phyloP scores from a whole-genome alignment of 2,329 filamentous ascomycete species.

The Colletotrichum magnum region DNA sequence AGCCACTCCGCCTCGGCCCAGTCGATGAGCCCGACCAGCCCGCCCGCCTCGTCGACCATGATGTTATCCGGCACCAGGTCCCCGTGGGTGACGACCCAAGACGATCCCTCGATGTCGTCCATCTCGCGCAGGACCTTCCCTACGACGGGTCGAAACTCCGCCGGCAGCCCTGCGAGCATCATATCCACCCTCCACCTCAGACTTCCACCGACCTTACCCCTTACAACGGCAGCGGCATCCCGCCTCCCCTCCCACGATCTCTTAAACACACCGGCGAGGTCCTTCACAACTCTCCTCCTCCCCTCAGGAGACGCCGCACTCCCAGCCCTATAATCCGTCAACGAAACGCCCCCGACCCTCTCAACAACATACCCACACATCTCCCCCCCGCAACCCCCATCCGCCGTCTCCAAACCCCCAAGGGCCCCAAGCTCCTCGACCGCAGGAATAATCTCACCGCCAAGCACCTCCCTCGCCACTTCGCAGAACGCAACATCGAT shows the following conservation, averaged over 20 bases:
- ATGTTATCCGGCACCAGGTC: constrained; percentile 72
- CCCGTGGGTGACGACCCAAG: constrained; percentile 72
- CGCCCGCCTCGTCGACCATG: constrained; percentile 60
- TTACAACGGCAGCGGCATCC: constrained; percentile 34
- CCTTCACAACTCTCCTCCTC: constrained; percentile 53
- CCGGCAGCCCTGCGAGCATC: constrained; percentile 54
- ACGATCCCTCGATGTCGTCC: constrained; percentile 57
- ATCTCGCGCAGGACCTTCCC: constrained; percentile 47
- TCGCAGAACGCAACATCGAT: constrained; percentile 56
- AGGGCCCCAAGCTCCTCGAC: constrained; percentile 56
- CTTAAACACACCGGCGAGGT: constrained; percentile 59
- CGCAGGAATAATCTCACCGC: constrained; percentile 55
- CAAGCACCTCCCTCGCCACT: constrained; percentile 57
- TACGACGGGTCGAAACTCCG: constrained; percentile 45
- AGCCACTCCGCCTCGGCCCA: constrained; percentile 75
- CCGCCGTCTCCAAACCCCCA: constrained; percentile 22
- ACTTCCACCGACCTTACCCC: constrained; percentile 56
- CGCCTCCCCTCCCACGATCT: constrained; percentile 50
- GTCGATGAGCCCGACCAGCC: constrained; percentile 69
- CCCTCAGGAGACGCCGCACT: not conserved
- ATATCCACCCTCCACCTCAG: constrained; percentile 55
- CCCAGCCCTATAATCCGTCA: constrained; percentile 49
- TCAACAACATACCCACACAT: constrained; percentile 59
- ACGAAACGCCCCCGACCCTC: constrained; percentile 57
- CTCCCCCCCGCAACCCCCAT: not conserved